Evolutionary conservation across 345 rosid species (phyloP).

Genomic region (Aethionema arabicum): DNA sequence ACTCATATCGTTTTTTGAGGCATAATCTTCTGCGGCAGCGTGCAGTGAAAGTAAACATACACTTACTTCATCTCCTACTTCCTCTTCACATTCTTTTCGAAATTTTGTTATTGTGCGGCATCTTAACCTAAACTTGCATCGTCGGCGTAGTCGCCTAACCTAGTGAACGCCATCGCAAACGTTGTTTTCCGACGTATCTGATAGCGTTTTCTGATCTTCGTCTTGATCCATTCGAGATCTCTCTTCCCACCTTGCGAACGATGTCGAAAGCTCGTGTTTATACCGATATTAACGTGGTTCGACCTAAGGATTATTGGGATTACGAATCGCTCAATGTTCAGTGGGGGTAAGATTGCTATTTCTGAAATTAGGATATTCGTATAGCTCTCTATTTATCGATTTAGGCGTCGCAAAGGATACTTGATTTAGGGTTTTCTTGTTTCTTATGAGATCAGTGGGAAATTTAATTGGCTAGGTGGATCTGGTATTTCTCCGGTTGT

Average conservation of each 20-base stretch:
- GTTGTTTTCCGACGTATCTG: slow-evolving; percentile 6
- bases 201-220: slow-evolving; percentile 11
- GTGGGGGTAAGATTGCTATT: slow-evolving; percentile 72
- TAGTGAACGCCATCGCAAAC: slow-evolving; percentile 22
- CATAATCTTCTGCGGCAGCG: slow-evolving; percentile 26
- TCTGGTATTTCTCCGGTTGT: background rate
- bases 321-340: slow-evolving; percentile 77
- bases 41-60: slow-evolving; percentile 32
- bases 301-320: slow-evolving; percentile 97
- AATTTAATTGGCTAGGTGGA: no score
- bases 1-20: background rate
- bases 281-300: slow-evolving; percentile 73
- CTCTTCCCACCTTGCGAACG: slow-evolving; percentile 32
- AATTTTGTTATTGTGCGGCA: slow-evolving; percentile 49
- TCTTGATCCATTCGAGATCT: slow-evolving; percentile 30
- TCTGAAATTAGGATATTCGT: slow-evolving; percentile 4
- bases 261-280: slow-evolving; percentile 96
- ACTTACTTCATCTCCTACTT: slow-evolving; percentile 28
- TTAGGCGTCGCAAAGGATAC: background rate
- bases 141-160: slow-evolving; percentile 46
- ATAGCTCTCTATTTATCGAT: background rate
- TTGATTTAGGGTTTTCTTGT: background rate
- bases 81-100: slow-evolving; percentile 17
- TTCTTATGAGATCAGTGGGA: background rate
- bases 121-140: slow-evolving; percentile 50